These are phyloP conservation scores for Globisporangium middletonii DNA, from an alignment of 352 stramenopile species.

Conservation along the genomic window DNA sequence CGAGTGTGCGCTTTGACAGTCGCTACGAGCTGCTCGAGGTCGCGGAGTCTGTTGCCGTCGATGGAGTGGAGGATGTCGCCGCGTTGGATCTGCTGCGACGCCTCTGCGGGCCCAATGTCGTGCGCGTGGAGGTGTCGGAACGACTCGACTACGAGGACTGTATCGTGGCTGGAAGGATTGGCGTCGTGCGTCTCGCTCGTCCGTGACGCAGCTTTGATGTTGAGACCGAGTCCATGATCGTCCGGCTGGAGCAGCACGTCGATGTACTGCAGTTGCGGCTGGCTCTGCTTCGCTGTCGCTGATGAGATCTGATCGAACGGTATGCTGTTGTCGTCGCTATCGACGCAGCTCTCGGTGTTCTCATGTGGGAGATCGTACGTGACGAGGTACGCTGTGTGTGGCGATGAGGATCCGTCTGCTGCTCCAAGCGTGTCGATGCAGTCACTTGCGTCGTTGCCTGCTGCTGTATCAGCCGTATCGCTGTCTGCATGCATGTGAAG, in stretches of 20 bases:
- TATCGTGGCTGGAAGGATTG: neutral
- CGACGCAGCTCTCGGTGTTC: conserved; percentile 7
- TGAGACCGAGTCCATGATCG: conserved; percentile 35
- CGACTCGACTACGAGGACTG: conserved; percentile 26
- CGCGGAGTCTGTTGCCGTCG: conserved; percentile 28
- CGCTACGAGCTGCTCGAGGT: conserved; percentile 22
- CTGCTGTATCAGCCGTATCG: too few species aligned
- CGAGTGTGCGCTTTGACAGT: conserved; percentile 6
- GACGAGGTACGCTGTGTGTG: neutral
- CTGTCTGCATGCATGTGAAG: too few species aligned
- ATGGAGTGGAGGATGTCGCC: conserved; percentile 40
- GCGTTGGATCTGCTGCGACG: conserved; percentile 27
- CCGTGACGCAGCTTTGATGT: conserved; percentile 16
- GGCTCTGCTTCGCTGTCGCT: neutral
- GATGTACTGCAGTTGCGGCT: conserved; percentile 10
- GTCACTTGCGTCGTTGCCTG: neutral
- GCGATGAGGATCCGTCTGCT: neutral
- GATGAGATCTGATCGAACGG: conserved; percentile 11
- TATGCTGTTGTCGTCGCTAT: neutral
- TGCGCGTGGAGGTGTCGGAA: conserved; percentile 32
- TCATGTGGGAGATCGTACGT: conserved; percentile 1
- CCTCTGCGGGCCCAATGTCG: conserved; percentile 47
- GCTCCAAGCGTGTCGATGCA: neutral
- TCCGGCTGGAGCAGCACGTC: conserved; percentile 54
- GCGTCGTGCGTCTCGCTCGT: neutral